phyloP scores from a whole-genome alignment of 441 rosid genomes.

The Bruguiera hainesii region DNA sequence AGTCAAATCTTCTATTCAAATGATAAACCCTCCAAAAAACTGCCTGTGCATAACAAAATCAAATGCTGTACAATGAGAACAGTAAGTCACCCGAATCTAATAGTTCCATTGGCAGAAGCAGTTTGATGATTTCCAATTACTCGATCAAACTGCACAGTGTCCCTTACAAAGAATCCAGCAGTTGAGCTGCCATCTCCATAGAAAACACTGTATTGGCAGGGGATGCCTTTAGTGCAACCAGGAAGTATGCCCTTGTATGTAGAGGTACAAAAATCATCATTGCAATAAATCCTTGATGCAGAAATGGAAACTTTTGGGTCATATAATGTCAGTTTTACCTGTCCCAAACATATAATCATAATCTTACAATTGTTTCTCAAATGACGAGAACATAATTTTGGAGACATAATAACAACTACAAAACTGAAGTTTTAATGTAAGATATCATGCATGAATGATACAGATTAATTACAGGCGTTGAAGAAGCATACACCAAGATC shows the following conservation, averaged over 20 bases:
- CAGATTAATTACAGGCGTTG: conserved; percentile 12
- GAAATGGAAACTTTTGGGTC: conserved; percentile 54
- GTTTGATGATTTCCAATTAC: conserved; percentile 63
- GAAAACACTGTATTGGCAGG: conserved; percentile 58
- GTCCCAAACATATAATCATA: conserved; percentile 15
- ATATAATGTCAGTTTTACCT: conserved; percentile 61
- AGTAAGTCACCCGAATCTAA: conserved; percentile 70
- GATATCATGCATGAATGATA: background rate
- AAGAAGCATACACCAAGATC: conserved; percentile 61
- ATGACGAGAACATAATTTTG: background rate
- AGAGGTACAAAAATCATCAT: conserved; percentile 56
- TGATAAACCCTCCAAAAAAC: too few relatives aligned
- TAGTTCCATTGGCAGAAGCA: conserved; percentile 48
- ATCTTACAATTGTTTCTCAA: background rate
- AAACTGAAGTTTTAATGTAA: background rate
- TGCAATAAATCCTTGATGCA: conserved; percentile 45
- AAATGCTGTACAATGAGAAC: background rate
- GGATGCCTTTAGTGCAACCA: conserved; percentile 52
- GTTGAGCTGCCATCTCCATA: conserved; percentile 93
- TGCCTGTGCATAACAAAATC: background rate
- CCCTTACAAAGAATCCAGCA: conserved; percentile 69
- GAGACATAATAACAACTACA: background rate
- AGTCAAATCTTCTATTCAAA: too few relatives aligned
- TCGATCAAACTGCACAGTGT: conserved; percentile 44
- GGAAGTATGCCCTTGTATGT: conserved; percentile 47